Evolutionary conservation across 331 rosid genomes (phyloP).

Genomic region (Acacia pycnantha): DNA sequence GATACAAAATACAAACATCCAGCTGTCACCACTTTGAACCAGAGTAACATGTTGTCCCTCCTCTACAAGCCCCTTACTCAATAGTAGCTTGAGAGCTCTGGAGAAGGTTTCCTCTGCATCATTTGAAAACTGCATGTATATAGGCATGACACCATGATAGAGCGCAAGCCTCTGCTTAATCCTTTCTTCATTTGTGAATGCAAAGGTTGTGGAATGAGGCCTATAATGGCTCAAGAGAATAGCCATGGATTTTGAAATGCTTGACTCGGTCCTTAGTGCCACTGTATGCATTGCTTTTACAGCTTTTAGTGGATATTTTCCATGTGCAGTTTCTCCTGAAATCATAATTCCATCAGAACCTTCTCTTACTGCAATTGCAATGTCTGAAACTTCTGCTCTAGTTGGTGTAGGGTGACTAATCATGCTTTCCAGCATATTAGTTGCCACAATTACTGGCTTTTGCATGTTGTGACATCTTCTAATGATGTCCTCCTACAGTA

Average conservation of each 20-base stretch:
- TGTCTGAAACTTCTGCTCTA: conserved; percentile 96
- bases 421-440: conserved; percentile 99
- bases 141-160: conserved; percentile 79
- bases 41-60: conserved; percentile 78
- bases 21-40: conserved; percentile 99
- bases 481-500: conserved; percentile 92
- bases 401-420: conserved; percentile 93
- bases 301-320: conserved; percentile 93
- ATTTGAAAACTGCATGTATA: conserved; percentile 79
- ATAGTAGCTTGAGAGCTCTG: conserved; percentile 70
- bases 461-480: conserved; percentile 75
- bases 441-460: conserved; percentile 96
- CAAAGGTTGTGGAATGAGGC: conserved; percentile 86
- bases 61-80: conserved; percentile 66
- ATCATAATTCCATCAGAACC: conserved; percentile 97
- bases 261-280: conserved; percentile 82
- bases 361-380: conserved; percentile 93
- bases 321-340: conserved; percentile 99
- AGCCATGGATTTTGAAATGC: conserved; percentile 78
- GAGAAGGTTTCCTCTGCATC: conserved; percentile 88
- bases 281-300: conserved; percentile 91
- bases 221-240: conserved; percentile 81
- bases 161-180: conserved; percentile 82
- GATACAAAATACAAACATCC: too few relatives aligned
- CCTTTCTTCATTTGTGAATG: conserved; percentile 87